Conservation (phyloP, 2,329 filamentous ascomycete species). For the Sclerotinia trifoliorum region DNA sequence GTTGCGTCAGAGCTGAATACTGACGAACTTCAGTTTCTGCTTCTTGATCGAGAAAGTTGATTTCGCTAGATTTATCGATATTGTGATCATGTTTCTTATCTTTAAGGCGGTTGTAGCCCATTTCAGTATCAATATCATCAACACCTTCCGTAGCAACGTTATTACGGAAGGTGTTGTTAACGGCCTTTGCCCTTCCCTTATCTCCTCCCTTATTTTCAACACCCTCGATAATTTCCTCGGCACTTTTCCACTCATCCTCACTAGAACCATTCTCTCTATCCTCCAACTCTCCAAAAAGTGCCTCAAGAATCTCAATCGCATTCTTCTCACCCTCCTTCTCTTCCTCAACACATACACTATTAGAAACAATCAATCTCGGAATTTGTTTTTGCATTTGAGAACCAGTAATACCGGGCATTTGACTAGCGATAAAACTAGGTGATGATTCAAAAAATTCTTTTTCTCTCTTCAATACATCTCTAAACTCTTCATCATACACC, state of each 20-base stretch:
- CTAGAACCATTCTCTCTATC: not conserved
- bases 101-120: not conserved
- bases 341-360: not conserved
- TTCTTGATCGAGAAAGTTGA: not conserved
- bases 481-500: not conserved
- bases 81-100: not conserved
- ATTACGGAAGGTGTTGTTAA: not conserved
- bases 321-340: not conserved
- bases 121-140: not conserved
- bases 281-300: not conserved
- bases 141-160: not conserved
- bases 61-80: not conserved
- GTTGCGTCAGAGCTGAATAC: not conserved
- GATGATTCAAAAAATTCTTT: not conserved
- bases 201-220: not conserved
- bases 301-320: not conserved
- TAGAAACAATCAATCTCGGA: not conserved
- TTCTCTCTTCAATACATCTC: not conserved
- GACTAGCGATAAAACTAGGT: not conserved
- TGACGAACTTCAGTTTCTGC: not conserved
- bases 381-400: not conserved
- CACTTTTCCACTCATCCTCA: not conserved
- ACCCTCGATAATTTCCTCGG: not conserved
- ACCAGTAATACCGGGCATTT: not conserved
- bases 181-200: not conserved